Conservation (phyloP, 441 rosid genomes). For the Erodium trifolium region DNA sequence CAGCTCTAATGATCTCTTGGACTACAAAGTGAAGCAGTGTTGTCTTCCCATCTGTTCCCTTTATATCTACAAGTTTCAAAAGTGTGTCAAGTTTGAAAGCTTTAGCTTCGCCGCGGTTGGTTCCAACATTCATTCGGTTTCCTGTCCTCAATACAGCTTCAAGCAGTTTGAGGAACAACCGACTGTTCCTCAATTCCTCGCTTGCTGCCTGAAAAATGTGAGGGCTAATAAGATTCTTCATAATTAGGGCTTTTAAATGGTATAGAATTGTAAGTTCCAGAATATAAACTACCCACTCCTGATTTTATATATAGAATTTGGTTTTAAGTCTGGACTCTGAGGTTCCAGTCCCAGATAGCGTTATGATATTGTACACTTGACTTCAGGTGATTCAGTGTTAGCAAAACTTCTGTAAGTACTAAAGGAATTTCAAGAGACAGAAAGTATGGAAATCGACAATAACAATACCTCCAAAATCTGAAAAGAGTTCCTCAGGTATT, state of each 20-base stretch:
- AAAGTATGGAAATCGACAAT: constrained; percentile 5
- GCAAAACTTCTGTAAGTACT: neutral
- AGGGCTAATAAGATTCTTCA: neutral
- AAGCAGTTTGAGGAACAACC: constrained; percentile 79
- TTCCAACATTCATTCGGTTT: constrained; percentile 93
- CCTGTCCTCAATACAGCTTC: constrained; percentile 94
- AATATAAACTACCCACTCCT: neutral
- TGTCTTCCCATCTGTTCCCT: constrained; percentile 94
- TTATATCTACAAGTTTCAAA: constrained; percentile 86
- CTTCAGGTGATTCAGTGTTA: neutral
- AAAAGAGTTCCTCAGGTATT: constrained; percentile 75
- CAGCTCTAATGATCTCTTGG: constrained; percentile 87
- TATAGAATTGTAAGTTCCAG: neutral
- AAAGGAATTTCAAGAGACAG: neutral
- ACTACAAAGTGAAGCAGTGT: constrained; percentile 95
- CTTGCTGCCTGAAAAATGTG: constrained; percentile 60
- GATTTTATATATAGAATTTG: neutral
- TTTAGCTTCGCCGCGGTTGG: constrained; percentile 93
- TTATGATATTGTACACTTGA: neutral
- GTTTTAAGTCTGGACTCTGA: neutral
- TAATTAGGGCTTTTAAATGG: neutral
- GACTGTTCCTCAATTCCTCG: constrained; percentile 77
- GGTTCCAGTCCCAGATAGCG: too few species aligned
- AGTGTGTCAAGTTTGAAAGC: constrained; percentile 93
- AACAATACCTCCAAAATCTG: constrained; percentile 75